phyloP scores from a whole-genome alignment of 352 stramenopile genomes.

The Pythium folliculosum region DNA sequence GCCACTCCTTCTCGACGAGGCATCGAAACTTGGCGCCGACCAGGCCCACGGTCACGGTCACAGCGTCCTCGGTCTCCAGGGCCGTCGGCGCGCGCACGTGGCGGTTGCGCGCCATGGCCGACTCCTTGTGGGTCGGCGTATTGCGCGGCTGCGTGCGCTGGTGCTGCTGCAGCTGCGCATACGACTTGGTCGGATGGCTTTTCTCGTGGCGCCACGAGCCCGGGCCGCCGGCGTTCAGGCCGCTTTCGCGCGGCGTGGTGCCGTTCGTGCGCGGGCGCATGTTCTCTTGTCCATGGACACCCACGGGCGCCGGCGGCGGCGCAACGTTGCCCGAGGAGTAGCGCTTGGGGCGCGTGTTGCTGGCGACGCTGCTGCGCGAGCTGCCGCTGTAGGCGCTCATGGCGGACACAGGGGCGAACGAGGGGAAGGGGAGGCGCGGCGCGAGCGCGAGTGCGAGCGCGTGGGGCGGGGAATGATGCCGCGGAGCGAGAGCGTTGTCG shows the following conservation, averaged over 20 bases:
- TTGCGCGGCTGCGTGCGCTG: not conserved
- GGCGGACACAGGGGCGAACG: not conserved
- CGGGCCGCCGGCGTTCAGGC: not conserved
- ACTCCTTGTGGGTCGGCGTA: slow-evolving; percentile 17
- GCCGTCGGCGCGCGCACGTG: slow-evolving; percentile 23
- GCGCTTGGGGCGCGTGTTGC: slow-evolving; percentile 16
- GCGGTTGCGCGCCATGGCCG: slow-evolving; percentile 37
- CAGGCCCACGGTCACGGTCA: slow-evolving; percentile 50
- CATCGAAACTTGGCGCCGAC: slow-evolving; percentile 61
- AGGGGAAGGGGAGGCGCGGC: not conserved
- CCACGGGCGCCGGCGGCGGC: slow-evolving; percentile 3
- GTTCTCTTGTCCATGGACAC: slow-evolving; percentile 19
- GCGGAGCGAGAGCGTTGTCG: slow-evolving; percentile 4
- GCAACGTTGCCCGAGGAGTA: not conserved
- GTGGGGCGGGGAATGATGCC: slow-evolving; percentile 11
- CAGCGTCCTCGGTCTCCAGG: slow-evolving; percentile 25
- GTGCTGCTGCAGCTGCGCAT: not conserved
- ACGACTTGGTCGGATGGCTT: not conserved
- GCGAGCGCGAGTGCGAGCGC: slow-evolving; percentile 8
- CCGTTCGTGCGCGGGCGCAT: slow-evolving; percentile 13
- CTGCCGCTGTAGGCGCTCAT: slow-evolving; percentile 30
- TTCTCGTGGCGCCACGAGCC: slow-evolving; percentile 3
- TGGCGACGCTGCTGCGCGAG: slow-evolving; percentile 19
- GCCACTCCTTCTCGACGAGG: slow-evolving; percentile 57
- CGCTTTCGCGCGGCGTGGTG: slow-evolving; percentile 1